Percentiles rank a stretch among this genome's conserved stretches.
Evolutionary conservation across 805 yeast genomes (phyloP).

Genomic region (Metschnikowia orientalis): DNA sequence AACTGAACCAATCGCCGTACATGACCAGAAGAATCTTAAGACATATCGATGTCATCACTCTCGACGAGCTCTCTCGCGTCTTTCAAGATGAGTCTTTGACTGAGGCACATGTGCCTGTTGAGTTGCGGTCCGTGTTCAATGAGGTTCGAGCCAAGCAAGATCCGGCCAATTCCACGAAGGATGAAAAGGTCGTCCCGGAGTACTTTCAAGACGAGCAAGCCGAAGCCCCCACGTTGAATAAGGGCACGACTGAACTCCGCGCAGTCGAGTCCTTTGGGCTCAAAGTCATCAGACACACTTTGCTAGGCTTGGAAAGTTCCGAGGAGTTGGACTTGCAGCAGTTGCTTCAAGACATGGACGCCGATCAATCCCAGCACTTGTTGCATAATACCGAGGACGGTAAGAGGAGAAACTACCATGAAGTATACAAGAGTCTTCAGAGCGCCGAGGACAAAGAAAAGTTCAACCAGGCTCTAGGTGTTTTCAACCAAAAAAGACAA

Average conservation of each 20-base stretch:
- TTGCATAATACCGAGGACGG: constrained; percentile 30
- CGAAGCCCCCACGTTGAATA: constrained; percentile 43
- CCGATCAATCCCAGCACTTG: constrained; percentile 23
- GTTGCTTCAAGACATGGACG: constrained; percentile 26
- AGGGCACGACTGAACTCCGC: constrained; percentile 49
- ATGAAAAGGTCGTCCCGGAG: constrained; percentile 12
- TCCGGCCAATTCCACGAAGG: constrained; percentile 5
- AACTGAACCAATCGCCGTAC: constrained; percentile 8
- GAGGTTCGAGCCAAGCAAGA: constrained; percentile 17
- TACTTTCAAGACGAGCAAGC: constrained; percentile 31
- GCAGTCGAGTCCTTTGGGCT: constrained; percentile 77
- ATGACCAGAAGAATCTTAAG: constrained; percentile 32
- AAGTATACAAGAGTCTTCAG: constrained; percentile 51
- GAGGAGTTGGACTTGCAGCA: constrained; percentile 21
- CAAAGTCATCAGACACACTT: constrained; percentile 71
- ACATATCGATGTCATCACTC: constrained; percentile 52
- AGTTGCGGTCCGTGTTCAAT: constrained; percentile 27
- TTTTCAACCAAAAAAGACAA: constrained; percentile 73
- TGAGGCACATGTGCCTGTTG: constrained; percentile 31
- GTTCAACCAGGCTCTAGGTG: constrained; percentile 66
- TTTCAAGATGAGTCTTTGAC: constrained; percentile 24
- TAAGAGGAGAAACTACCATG: constrained; percentile 58
- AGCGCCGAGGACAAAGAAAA: constrained; percentile 38
- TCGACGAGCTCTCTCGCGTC: constrained; percentile 39
- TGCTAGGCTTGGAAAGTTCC: constrained; percentile 39